Base-by-base conservation (phyloP, 345 rosid species). In the Lumnitzera littorea region DNA sequence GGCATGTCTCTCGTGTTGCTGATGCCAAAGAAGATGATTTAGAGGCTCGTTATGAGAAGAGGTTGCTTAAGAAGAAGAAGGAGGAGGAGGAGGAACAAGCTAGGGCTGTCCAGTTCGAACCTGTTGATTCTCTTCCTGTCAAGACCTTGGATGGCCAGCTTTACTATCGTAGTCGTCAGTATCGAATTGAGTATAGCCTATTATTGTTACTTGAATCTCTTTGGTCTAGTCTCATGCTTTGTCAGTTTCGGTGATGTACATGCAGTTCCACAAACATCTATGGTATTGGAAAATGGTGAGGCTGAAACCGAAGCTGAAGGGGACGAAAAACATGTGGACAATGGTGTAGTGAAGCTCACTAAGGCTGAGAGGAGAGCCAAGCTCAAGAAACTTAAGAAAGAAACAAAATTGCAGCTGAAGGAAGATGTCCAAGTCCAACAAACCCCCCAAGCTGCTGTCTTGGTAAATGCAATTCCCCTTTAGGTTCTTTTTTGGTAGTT, bases 291-390 rank as follows among this genome's bases (percentile, higher is more conserved):
- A 63, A 64, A 53, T 51, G 74, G 41, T 15, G 71, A 43, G 0
- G 59, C 53, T 20, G 71, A 43, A 0, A 60, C 53, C 1, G 73
- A 62, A 20, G 77, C 46, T 29, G 83, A 54, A 4, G 70, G 66
- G 15, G 53, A 60, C 36, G 83, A 64, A 53, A 57, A 46, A 24
- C 70, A 51, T 41, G 79, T 24, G 15, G 77, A 82, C 62, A 73
- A 69, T 56, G 61, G 79, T 52, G 46, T 64, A 13, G 47, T 79
- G 56, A 80, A 66, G 76, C 67, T 79, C 69, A 86, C 80, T 17
- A 94, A 88, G 78, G 76, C 92, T 16, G 88, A 90, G 70, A 79
- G 82, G 84, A 84, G 97, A 70, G 89, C 78, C 1, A 90, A 84
- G 80, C 70, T 84, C 29, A 94, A 94, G 72, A 91, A 82, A 71